Conservation (phyloP, 148 eudicot genomes). For the Camellia sinensis region DNA sequence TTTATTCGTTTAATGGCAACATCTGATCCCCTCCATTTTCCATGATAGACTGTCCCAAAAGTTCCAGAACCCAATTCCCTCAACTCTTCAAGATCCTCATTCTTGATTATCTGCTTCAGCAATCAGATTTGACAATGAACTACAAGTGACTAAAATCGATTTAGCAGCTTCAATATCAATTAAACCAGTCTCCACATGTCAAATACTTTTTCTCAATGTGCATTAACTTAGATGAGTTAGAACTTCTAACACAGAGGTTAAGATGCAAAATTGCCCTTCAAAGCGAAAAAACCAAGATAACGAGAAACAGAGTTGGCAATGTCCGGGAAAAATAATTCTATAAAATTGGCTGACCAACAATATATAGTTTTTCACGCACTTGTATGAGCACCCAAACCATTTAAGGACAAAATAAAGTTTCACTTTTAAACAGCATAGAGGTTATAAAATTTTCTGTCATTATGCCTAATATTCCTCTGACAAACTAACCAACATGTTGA, state of each 20-base stretch:
- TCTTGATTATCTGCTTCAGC: conserved; percentile 50
- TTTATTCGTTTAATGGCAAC: conserved; percentile 78
- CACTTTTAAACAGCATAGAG: neutral
- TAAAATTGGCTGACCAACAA: neutral
- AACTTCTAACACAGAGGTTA: neutral
- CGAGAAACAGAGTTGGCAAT: neutral
- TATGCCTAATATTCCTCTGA: neutral
- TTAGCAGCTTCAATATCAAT: neutral
- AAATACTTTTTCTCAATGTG: neutral
- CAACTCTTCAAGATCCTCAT: conserved; percentile 70
- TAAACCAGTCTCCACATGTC: neutral
- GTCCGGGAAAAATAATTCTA: neutral
- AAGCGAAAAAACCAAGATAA: neutral
- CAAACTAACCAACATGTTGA: neutral
- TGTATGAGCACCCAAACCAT: neutral
- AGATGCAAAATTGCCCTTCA: neutral
- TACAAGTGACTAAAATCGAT: neutral
- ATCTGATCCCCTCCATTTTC: conserved; percentile 79
- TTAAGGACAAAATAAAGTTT: neutral
- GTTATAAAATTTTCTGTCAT: neutral
- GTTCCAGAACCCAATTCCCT: conserved; percentile 75
- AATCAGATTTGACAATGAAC: conserved; percentile 13
- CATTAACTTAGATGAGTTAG: neutral
- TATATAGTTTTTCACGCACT: neutral
- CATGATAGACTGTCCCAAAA: conserved; percentile 74